A percentile compares a stretch with the other conserved stretches of the same genome.
Evolutionary conservation across 2,329 filamentous ascomycete genomes (phyloP).

Genomic region (Colletotrichum endophyticum): DNA sequence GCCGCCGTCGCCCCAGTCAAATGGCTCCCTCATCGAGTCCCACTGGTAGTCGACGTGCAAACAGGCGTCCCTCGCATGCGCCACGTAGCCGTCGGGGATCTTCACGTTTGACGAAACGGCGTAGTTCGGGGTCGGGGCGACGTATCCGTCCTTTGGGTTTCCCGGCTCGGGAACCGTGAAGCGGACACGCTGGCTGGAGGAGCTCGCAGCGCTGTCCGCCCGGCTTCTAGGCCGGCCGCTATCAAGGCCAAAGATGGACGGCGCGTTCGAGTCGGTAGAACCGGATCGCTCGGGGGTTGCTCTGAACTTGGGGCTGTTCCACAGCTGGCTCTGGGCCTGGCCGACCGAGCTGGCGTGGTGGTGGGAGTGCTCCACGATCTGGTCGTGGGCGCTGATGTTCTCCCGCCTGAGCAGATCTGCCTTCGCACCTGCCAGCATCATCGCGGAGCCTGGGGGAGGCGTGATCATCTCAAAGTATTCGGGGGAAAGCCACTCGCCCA

Average conservation of each 20-base stretch:
- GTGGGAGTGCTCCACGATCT: constrained; percentile 4
- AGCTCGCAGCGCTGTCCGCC: constrained; percentile 26
- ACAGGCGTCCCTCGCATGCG: constrained; percentile 88
- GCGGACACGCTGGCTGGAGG: constrained; percentile 20
- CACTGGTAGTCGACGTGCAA: constrained; percentile 90
- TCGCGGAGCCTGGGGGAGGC: constrained; percentile 81
- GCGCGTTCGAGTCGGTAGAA: constrained; percentile 19
- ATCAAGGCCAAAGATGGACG: constrained; percentile 23
- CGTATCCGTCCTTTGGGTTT: constrained; percentile 58
- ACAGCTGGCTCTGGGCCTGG: constrained; percentile 34
- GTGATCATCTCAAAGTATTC: constrained; percentile 94
- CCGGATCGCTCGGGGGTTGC: constrained; percentile 12
- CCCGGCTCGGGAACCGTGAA: constrained; percentile 12
- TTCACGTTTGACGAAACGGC: constrained; percentile 80
- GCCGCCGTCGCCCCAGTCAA: constrained; percentile 88
- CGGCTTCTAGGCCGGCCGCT: constrained; percentile 34
- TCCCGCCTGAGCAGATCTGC: constrained; percentile 81
- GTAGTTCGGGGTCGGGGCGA: constrained; percentile 80
- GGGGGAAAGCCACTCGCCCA: constrained; percentile 94
- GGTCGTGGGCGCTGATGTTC: constrained; percentile 60
- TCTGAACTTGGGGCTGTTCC: constrained; percentile 33
- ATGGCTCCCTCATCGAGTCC: constrained; percentile 84
- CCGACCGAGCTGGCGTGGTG: constrained; percentile 20
- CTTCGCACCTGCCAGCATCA: constrained; percentile 91
- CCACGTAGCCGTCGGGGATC: constrained; percentile 87